Evolutionary conservation across 257 asterid species (phyloP), one percentile per base, ranked within the genome.

Genomic region (Gentiana macrophylla): DNA sequence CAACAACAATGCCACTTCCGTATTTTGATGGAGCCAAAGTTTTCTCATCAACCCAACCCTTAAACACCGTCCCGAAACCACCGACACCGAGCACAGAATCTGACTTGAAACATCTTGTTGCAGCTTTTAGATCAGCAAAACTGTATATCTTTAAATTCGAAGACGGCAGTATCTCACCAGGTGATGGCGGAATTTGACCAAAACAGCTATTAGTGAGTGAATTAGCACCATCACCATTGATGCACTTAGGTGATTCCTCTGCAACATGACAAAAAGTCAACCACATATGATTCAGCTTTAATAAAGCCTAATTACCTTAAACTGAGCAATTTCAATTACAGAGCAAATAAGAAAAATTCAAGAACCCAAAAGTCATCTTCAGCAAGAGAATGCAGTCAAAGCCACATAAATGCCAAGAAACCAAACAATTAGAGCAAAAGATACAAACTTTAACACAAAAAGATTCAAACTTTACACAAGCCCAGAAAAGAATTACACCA

Each of bases 1-100:
- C 83, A 69, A 77, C 80, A 36, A 70, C 61, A 60, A 68, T 65
- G 38, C 83, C 83, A 56, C 48, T 48, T 45, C 80, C 80, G 50
- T 49, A 4, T 59, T 44, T 70, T 38, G 83, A n/a, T 0, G 83
- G 78, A 32, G 65, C 50, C 59, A 74, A 67, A 3, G 78, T 74
- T 59, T 66, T 74, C 48, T 68, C 77, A 65, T 77, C 80, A 53
- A 77, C 78, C 83, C 83, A 77, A 37, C 83, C 83, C 64, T 74
- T 77, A 50, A 13, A 74, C 8, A 77, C 83, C 2, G 80, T 74
- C 45, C 83, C 83, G 56, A 77, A 77, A 38, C 83, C 80, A 36
- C 83, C 83, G 4, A 74, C 35, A 32, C 83, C 83, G 64, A 77
- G 62, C 35, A 77, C 75, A 33, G 67, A 41, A 49, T 77, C 83